These are phyloP conservation scores for Nannochloropsis oceanica DNA, from an alignment of 108 stramenopile species.

Conservation along the genomic window DNA sequence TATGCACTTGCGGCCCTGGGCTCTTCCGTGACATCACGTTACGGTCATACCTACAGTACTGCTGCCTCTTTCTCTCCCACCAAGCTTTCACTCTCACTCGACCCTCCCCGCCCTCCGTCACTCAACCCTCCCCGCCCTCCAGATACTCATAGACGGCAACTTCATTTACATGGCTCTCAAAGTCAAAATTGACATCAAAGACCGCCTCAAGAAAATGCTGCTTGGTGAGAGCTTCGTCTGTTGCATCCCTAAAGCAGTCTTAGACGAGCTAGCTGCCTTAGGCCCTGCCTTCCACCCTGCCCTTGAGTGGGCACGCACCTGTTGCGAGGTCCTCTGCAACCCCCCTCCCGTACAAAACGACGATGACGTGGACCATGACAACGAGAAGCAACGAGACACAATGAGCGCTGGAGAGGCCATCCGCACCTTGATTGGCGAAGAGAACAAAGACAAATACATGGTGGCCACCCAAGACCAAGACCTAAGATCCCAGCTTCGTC, in stretches of 20 bases:
- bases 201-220: neutral
- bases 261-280: neutral
- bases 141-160: neutral
- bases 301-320: neutral
- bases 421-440: neutral
- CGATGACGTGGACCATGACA: neutral
- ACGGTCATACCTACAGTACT: too few relatives aligned
- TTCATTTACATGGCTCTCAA: neutral
- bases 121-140: too few relatives aligned
- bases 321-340: neutral
- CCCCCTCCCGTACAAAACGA: neutral
- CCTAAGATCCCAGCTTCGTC: neutral
- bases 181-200: neutral
- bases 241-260: neutral
- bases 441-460: neutral
- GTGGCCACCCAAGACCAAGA: neutral
- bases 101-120: too few relatives aligned
- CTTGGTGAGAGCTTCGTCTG: neutral
- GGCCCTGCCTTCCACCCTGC: neutral
- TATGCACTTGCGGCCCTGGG: too few relatives aligned
- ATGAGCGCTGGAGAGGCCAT: neutral
- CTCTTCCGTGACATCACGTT: too few relatives aligned
- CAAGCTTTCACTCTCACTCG: too few relatives aligned
- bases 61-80: too few relatives aligned
- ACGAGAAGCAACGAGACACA: neutral